Evolutionary conservation across 2,329 filamentous ascomycete genomes (phyloP), one percentile per base, ranked within the genome.

Genomic region (Penicillium italicum): DNA sequence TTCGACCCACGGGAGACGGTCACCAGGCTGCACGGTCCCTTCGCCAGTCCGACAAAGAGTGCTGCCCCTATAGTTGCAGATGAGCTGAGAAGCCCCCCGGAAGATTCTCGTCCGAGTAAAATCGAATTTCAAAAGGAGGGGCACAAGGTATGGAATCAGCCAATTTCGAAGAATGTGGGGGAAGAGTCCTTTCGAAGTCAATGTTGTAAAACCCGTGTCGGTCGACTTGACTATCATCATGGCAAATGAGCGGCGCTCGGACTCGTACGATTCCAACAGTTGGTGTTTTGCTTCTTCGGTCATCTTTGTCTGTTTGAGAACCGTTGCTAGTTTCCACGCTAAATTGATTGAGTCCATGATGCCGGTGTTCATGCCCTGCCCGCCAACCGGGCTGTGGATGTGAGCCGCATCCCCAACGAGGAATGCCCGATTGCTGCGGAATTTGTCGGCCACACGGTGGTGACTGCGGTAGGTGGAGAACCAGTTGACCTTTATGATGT

Each of bases 291-390:
- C 73, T 2, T 70, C 56, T 7, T 73, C 68, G 1, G 44, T 53
- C 58, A 65, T 64, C 0, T 45, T 24, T 3, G 46, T 45, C 12
- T 60, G 46, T n/a, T 72, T 71, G 1, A 80, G 64, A 4, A 78
- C 79, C 1, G 75, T 69, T 0, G 78, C 74, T 2, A 84, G 70
- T 60, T 84, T 84, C 80, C 81, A 84, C 22, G 77, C 78, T 0
- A 84, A 70, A 53, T 84, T 83, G 30, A 79, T 72, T 0, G 79
- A 77, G 53, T 84, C 81, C 24, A 80, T 77, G 20, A 84, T 74
- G 0, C 81, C 81, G 0, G 80, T 80, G 62, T 85, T 84, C 79
- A 85, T 80, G 1, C 82, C 82, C 62, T 83, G 82, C 0, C 80
- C 83, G 2, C 81, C 82, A 0, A 78, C 77, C 0, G 80, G 80